Conservation (phyloP, 257 asterid genomes). For the Plantago ovata region DNA sequence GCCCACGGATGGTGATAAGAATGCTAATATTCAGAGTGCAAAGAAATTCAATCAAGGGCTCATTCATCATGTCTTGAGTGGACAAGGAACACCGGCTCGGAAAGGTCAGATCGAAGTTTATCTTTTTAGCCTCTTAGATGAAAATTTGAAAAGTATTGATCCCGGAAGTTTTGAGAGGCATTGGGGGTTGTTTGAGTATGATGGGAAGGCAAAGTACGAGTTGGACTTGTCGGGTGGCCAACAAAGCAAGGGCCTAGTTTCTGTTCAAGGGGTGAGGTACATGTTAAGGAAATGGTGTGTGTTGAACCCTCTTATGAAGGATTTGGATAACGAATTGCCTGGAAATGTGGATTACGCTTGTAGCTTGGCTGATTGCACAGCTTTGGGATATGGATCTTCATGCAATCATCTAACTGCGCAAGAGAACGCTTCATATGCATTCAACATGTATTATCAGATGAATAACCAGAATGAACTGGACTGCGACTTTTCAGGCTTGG, state of each 20-base stretch:
- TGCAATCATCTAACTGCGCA: constrained; percentile 55
- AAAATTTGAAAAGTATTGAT: constrained; percentile 73
- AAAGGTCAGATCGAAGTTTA: constrained; percentile 58
- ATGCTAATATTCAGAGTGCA: constrained; percentile 55
- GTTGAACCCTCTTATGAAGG: constrained; percentile 44
- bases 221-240: constrained; percentile 48
- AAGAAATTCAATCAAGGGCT: constrained; percentile 73
- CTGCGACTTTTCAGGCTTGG: constrained; percentile 82
- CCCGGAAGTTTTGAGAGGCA: constrained; percentile 93
- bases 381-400: constrained; percentile 83
- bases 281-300: constrained; percentile 78
- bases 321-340: constrained; percentile 38
- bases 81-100: constrained; percentile 70
- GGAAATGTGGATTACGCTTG: constrained; percentile 76
- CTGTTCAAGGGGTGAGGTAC: constrained; percentile 65
- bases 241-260: constrained; percentile 39
- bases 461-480: constrained; percentile 77
- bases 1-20: constrained; percentile 87
- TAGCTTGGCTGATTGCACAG: constrained; percentile 79
- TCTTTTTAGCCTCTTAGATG: constrained; percentile 83
- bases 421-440: constrained; percentile 94
- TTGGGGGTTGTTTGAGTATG: constrained; percentile 86
- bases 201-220: constrained; percentile 82
- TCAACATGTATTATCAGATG: constrained; percentile 86
- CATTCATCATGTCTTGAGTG: constrained; percentile 59